A percentile compares a stretch with the other conserved stretches of the same genome.
Evolutionary conservation across 495 filamentous ascomycete species (phyloP).

Genomic region (Penicillium antarcticum): DNA sequence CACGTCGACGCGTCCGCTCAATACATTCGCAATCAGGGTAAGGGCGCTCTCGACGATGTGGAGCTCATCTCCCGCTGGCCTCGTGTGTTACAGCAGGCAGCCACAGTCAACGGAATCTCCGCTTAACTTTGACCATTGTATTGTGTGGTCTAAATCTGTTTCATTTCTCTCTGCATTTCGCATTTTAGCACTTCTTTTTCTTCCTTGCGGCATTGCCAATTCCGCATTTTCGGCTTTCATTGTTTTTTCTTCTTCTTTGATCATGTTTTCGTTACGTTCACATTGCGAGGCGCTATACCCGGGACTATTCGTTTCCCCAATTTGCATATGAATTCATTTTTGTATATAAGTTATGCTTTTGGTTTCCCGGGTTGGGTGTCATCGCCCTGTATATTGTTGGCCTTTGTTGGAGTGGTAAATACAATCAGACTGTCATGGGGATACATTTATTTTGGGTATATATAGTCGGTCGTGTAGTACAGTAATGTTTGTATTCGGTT

Average conservation of each 20-base stretch:
- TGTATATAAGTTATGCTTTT: conserved; percentile 13
- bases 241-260: conserved; percentile 2
- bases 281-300: conserved; percentile 42
- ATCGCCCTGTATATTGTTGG: conserved; percentile 4
- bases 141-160: background rate
- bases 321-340: conserved; percentile 6
- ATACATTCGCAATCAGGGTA: conserved; percentile 53
- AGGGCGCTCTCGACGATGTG: conserved; percentile 43
- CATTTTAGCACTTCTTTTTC: conserved; percentile 7
- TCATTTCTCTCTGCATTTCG: background rate
- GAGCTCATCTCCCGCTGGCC: conserved; percentile 48
- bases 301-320: conserved; percentile 17
- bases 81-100: conserved; percentile 38
- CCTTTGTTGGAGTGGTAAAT: conserved; percentile 5
- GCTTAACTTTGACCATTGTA: background rate
- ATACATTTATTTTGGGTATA: background rate
- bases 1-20: conserved; percentile 67
- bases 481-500: too few relatives aligned
- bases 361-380: conserved; percentile 19
- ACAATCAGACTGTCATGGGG: conserved; percentile 11
- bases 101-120: conserved; percentile 25
- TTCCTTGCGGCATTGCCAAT: conserved; percentile 1
- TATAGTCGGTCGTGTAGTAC: too few relatives aligned
- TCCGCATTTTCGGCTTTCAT: conserved; percentile 4
- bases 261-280: conserved; percentile 6